Conservation (phyloP, 1,284 basidiomycete species). For the Lignosus rhinocerotis region DNA sequence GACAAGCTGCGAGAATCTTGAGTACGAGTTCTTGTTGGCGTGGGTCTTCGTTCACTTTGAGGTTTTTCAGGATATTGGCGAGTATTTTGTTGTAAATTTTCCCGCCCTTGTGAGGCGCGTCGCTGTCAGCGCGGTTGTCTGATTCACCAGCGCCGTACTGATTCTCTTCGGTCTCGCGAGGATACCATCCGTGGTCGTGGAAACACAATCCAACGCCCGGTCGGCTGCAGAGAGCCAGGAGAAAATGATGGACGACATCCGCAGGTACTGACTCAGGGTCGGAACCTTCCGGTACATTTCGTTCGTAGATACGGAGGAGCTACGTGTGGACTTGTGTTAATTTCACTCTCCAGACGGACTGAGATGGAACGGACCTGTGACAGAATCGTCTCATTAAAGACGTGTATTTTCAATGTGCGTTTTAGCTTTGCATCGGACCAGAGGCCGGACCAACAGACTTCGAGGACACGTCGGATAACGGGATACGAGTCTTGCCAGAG, state of each 20-base stretch:
- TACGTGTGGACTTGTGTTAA: slow-evolving; percentile 27
- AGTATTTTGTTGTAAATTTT: slow-evolving; percentile 87
- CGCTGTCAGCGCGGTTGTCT: slow-evolving; percentile 34
- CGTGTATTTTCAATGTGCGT: slow-evolving; percentile 62
- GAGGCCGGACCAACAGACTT: slow-evolving; percentile 66
- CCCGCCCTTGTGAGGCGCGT: slow-evolving; percentile 36
- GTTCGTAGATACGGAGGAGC: slow-evolving; percentile 72
- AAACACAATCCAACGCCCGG: slow-evolving; percentile 89
- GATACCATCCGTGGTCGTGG: slow-evolving; percentile 89
- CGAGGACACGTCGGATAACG: slow-evolving; percentile 58
- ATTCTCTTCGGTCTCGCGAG: slow-evolving; percentile 51
- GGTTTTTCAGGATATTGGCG: slow-evolving; percentile 67
- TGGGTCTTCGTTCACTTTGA: slow-evolving; percentile 83
- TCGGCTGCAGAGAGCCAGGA: slow-evolving; percentile 83
- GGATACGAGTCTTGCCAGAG: slow-evolving; percentile 61
- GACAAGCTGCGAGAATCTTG: slow-evolving; percentile 78
- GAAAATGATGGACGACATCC: slow-evolving; percentile 84
- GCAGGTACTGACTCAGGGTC: slow-evolving; percentile 65
- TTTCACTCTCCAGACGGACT: background rate
- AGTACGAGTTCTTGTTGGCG: slow-evolving; percentile 85
- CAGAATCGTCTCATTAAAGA: slow-evolving; percentile 67
- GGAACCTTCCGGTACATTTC: slow-evolving; percentile 49
- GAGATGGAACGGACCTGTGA: slow-evolving; percentile 49
- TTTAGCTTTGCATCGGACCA: slow-evolving; percentile 73
- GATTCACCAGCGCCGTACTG: slow-evolving; percentile 29